Evolutionary conservation across 768 basidiomycete genomes (phyloP).

Genomic region (Psilocybe subaeruginosa): DNA sequence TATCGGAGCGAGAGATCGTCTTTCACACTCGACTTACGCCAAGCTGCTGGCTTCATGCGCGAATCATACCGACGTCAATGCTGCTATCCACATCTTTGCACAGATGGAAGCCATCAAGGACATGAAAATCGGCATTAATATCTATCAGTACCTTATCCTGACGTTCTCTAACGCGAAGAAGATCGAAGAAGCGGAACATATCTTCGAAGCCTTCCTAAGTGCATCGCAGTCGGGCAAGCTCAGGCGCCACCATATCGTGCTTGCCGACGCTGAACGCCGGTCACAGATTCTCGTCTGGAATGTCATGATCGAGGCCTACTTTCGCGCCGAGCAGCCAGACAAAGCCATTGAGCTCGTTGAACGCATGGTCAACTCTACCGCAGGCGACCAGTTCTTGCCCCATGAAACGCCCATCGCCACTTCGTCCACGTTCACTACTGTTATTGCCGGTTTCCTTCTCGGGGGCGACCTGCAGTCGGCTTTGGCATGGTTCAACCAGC

Average conservation of each 20-base stretch:
- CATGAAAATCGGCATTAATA: slow-evolving; percentile 14
- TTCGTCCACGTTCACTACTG: slow-evolving; percentile 61
- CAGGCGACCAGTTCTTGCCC: slow-evolving; percentile 35
- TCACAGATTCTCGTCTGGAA: slow-evolving; percentile 65
- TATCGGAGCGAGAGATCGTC: slow-evolving; percentile 29
- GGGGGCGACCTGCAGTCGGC: slow-evolving; percentile 66
- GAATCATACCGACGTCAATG: slow-evolving; percentile 54
- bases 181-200: slow-evolving; percentile 49
- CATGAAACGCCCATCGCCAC: slow-evolving; percentile 58
- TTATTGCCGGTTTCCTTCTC: slow-evolving; percentile 69
- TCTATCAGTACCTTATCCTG: slow-evolving; percentile 60
- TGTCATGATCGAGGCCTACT: slow-evolving; percentile 76
- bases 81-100: slow-evolving; percentile 66
- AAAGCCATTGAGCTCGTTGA: slow-evolving; percentile 70
- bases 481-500: slow-evolving; percentile 69
- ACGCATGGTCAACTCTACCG: slow-evolving; percentile 62
- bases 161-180: slow-evolving; percentile 58
- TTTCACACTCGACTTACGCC: slow-evolving; percentile 46
- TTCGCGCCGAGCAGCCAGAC: slow-evolving; percentile 62
- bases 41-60: slow-evolving; percentile 67
- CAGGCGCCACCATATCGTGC: slow-evolving; percentile 24
- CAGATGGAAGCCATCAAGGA: slow-evolving; percentile 54
- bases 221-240: slow-evolving; percentile 44
- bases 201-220: slow-evolving; percentile 62
- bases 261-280: slow-evolving; percentile 21